Evolutionary conservation across 2,329 filamentous ascomycete genomes (phyloP).

Genomic region (Pyrenophora tritici-repentis): DNA sequence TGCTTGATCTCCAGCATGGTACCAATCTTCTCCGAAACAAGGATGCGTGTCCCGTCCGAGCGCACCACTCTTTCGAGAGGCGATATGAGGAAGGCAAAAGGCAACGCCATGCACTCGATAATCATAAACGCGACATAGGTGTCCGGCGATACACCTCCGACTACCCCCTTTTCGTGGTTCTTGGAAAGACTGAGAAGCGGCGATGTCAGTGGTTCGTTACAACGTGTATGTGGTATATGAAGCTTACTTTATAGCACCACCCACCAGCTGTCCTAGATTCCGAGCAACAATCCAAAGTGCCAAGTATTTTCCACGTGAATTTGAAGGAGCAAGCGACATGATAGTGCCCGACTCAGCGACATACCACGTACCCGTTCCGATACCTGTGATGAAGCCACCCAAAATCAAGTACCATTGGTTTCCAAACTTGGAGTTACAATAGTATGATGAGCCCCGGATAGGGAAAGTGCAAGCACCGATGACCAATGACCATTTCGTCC

Average conservation of each 20-base stretch:
- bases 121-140: slow-evolving; percentile 56
- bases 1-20: slow-evolving; percentile 49
- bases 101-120: slow-evolving; percentile 54
- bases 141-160: slow-evolving; percentile 51
- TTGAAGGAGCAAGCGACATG: slow-evolving; percentile 55
- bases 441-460: slow-evolving; percentile 55
- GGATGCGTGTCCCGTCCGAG: slow-evolving; percentile 52
- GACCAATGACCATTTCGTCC: slow-evolving; percentile 55
- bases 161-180: slow-evolving; percentile 32
- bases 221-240: background rate
- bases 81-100: slow-evolving; percentile 54
- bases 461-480: slow-evolving; percentile 52
- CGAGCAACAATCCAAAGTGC: slow-evolving; percentile 56
- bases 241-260: slow-evolving; percentile 50
- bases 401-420: slow-evolving; percentile 53
- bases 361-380: slow-evolving; percentile 53
- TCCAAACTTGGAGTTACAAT: slow-evolving; percentile 56
- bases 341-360: slow-evolving; percentile 56
- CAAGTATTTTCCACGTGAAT: slow-evolving; percentile 55
- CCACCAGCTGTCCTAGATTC: slow-evolving; percentile 55
- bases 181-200: slow-evolving; percentile 24
- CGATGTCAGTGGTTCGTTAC: background rate
- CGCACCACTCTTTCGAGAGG: slow-evolving; percentile 54
- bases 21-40: slow-evolving; percentile 49
- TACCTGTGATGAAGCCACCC: slow-evolving; percentile 34